phyloP scores from a whole-genome alignment of 257 asterid genomes.

The Apocynum venetum region DNA sequence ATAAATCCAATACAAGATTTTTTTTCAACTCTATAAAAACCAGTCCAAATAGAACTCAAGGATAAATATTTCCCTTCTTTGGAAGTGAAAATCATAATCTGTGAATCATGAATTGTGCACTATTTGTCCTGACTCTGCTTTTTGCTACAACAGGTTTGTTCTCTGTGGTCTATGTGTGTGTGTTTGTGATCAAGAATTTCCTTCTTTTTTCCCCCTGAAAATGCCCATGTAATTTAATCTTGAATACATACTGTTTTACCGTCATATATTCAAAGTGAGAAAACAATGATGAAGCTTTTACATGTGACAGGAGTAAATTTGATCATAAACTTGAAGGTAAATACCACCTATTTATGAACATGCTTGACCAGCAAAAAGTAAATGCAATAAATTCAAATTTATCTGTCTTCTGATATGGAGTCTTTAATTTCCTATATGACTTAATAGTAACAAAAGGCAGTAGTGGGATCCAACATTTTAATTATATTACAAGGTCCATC shows the following conservation, averaged over 20 bases:
- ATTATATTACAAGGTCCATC: neutral
- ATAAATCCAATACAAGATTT: too few relatives aligned
- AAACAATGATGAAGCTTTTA: too few relatives aligned
- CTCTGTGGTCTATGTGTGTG: too few relatives aligned
- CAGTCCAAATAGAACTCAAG: neutral
- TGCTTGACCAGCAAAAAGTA: neutral
- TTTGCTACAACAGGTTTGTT: neutral
- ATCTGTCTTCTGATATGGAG: neutral
- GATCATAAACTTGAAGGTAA: neutral
- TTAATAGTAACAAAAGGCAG: neutral
- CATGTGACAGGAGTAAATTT: neutral
- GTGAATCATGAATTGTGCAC: neutral
- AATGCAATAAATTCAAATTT: neutral
- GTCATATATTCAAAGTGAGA: too few relatives aligned
- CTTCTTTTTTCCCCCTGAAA: too few relatives aligned
- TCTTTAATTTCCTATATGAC: neutral
- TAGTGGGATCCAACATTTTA: conserved; percentile 3
- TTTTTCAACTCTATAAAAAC: neutral
- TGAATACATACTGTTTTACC: too few relatives aligned
- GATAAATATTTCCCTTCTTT: neutral
- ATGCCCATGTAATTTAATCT: too few relatives aligned
- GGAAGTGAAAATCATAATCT: neutral
- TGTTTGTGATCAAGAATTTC: too few relatives aligned
- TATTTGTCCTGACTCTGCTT: neutral
- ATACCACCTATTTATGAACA: neutral